Evolutionary conservation across 495 filamentous ascomycete species (phyloP).

Genomic region (Lentithecium fluviatile): DNA sequence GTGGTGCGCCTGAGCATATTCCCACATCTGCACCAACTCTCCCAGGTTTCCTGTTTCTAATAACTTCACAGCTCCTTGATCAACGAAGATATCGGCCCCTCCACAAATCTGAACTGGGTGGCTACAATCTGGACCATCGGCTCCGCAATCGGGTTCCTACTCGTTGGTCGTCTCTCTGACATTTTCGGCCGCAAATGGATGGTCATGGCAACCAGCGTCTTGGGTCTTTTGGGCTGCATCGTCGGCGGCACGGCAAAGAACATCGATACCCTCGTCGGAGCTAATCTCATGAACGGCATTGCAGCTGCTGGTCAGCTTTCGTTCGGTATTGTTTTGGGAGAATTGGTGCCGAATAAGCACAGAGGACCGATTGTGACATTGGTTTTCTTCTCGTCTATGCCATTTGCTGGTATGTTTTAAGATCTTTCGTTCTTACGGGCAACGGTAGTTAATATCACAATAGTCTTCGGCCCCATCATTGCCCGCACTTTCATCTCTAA

Average conservation of each 20-base stretch:
- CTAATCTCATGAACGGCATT: conserved; percentile 36
- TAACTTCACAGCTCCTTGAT: conserved; percentile 17
- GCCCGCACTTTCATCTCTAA: conserved; percentile 35
- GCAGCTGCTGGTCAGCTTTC: conserved; percentile 43
- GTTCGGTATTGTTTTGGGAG: conserved; percentile 39
- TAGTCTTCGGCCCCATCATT: conserved; percentile 40
- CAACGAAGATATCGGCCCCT: conserved; percentile 38
- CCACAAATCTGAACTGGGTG: conserved; percentile 34
- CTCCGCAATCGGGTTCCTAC: conserved; percentile 34
- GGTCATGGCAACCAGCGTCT: conserved; percentile 32
- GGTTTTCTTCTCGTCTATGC: conserved; percentile 33
- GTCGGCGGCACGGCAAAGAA: conserved; percentile 36
- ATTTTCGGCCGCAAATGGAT: conserved; percentile 43
- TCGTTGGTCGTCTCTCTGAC: conserved; percentile 40
- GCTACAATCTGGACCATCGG: conserved; percentile 37
- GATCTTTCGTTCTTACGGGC: neutral
- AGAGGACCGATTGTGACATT: conserved; percentile 31
- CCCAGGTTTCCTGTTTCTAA: no score
- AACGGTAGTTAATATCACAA: neutral
- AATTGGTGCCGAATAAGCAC: conserved; percentile 41
- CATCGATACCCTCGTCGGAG: conserved; percentile 38
- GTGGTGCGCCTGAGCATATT: no score
- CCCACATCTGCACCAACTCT: no score
- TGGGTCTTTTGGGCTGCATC: conserved; percentile 36
- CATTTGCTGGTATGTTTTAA: conserved; percentile 28